Percentiles rank a stretch among this genome's conserved stretches.
Evolutionary conservation across 2,329 filamentous ascomycete genomes (phyloP).

Genomic region (Corinectria fuckeliana): DNA sequence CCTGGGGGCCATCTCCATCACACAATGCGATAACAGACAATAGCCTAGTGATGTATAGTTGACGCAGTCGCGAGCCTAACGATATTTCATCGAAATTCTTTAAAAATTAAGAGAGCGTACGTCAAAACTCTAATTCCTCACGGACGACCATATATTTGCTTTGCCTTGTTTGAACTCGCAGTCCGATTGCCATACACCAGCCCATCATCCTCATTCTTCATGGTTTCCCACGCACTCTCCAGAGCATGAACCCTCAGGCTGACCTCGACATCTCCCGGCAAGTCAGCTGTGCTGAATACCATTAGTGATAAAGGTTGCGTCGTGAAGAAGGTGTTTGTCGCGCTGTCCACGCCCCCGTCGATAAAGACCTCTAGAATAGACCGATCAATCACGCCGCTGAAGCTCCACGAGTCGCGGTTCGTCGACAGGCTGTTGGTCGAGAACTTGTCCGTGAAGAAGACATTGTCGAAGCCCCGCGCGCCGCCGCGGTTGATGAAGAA

Average conservation of each 20-base stretch:
- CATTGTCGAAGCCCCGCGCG: slow-evolving; percentile 37
- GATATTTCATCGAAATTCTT: no score
- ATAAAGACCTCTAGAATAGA: slow-evolving; percentile 46
- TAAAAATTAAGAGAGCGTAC: no score
- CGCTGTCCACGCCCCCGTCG: slow-evolving; percentile 42
- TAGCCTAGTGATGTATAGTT: no score
- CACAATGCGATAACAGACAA: no score
- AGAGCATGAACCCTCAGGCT: slow-evolving; percentile 35
- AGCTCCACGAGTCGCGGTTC: slow-evolving; percentile 30
- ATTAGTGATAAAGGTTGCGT: slow-evolving; percentile 36
- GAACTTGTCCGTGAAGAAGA: slow-evolving; percentile 44
- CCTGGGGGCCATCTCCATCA: no score
- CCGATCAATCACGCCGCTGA: slow-evolving; percentile 45
- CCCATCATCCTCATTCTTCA: background rate
- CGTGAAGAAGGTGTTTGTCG: slow-evolving; percentile 42
- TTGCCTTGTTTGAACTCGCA: background rate
- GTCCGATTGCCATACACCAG: background rate
- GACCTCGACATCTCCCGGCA: slow-evolving; percentile 29
- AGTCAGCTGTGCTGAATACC: slow-evolving; percentile 22
- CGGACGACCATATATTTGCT: background rate
- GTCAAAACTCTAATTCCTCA: no score
- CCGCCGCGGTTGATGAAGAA: slow-evolving; percentile 42
- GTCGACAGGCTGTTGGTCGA: slow-evolving; percentile 29
- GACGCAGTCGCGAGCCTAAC: no score
- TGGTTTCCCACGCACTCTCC: slow-evolving; percentile 35